Evolutionary conservation across 2,329 filamentous ascomycete species (phyloP).

Genomic region (Coniella lustricola): DNA sequence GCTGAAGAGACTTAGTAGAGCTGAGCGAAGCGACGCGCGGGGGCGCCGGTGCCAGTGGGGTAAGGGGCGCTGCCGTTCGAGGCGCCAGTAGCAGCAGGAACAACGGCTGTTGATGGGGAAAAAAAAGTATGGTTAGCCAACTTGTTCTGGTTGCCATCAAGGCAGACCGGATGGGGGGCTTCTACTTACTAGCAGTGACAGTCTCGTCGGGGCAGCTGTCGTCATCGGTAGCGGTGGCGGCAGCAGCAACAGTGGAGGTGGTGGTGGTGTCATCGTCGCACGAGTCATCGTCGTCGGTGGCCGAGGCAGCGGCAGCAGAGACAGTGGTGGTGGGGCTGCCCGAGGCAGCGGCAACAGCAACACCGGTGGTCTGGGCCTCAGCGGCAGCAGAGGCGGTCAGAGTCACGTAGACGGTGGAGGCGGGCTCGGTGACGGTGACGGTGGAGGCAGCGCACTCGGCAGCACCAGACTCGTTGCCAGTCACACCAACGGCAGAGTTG

Average conservation of each 20-base stretch:
- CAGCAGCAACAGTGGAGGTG: not conserved
- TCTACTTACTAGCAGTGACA: conserved; percentile 13
- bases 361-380: conserved; percentile 1
- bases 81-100: conserved; percentile 5
- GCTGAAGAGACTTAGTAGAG: conserved; percentile 9
- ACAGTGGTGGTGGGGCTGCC: not conserved
- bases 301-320: conserved; percentile 1
- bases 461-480: conserved; percentile 2
- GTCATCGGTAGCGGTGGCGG: not conserved
- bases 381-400: not conserved
- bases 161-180: not conserved
- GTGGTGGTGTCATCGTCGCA: conserved; percentile 1
- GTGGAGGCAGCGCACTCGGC: conserved; percentile 12
- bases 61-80: conserved; percentile 12
- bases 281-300: conserved; percentile 8
- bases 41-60: conserved; percentile 11
- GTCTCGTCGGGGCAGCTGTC: conserved; percentile 13
- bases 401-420: conserved; percentile 20
- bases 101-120: not conserved
- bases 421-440: conserved; percentile 18
- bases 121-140: not conserved
- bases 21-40: conserved; percentile 15
- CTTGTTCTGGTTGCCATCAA: not conserved
- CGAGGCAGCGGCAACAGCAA: conserved; percentile 7
- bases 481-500: conserved; percentile 1